Evolutionary conservation across 2,329 filamentous ascomycete species (phyloP).

Genomic region (Colletotrichum camelliae): DNA sequence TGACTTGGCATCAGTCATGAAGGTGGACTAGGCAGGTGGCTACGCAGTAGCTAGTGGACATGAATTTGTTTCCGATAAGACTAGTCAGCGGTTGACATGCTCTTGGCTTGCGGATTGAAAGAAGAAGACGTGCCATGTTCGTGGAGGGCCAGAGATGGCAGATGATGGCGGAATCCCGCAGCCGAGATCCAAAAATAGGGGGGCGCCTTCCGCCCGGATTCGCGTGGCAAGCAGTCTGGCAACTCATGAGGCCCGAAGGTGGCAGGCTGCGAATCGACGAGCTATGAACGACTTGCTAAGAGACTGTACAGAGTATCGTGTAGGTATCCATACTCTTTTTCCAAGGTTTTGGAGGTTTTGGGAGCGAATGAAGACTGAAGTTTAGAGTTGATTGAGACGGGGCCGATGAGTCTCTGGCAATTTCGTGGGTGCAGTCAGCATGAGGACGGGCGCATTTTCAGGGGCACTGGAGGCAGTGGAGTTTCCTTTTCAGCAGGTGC

Average conservation of each 20-base stretch:
- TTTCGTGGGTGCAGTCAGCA: not conserved
- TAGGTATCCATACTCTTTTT: not conserved
- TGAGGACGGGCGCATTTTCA: not conserved
- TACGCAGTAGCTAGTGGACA: not conserved
- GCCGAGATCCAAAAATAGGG: not conserved
- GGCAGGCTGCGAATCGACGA: not conserved
- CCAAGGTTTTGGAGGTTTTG: not conserved
- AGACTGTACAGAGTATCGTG: not conserved
- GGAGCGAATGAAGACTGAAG: not conserved
- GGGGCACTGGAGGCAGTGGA: not conserved
- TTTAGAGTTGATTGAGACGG: not conserved
- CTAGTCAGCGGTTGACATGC: not conserved
- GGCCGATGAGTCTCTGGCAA: not conserved
- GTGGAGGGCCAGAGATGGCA: not conserved
- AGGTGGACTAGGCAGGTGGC: not conserved
- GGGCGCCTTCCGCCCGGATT: not conserved
- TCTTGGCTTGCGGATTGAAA: not conserved
- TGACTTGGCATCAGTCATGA: not conserved
- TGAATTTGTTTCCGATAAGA: not conserved
- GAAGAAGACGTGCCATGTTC: not conserved
- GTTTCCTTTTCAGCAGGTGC: not conserved
- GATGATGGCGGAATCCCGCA: not conserved
- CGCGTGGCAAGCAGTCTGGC: not conserved
- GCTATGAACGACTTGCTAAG: not conserved
- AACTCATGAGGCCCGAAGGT: not conserved